Conservation (phyloP, 768 basidiomycete species). For the Trametes cingulata region DNA sequence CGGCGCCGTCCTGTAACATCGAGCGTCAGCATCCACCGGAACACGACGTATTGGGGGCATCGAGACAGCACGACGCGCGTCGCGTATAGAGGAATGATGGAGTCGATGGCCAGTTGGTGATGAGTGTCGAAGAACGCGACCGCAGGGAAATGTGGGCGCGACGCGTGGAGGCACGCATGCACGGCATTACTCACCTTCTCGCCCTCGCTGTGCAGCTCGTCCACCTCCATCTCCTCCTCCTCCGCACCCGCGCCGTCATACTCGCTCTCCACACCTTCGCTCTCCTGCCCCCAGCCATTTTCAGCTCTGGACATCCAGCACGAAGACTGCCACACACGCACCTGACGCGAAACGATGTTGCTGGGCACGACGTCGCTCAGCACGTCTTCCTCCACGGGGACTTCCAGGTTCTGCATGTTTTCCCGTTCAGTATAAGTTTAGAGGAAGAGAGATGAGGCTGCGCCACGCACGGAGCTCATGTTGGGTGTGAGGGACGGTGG, state of each 20-base stretch:
- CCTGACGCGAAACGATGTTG: slow-evolving; percentile 89
- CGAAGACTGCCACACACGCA: slow-evolving; percentile 35
- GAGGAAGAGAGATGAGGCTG: not conserved
- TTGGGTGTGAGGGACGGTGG: slow-evolving; percentile 7
- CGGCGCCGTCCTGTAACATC: slow-evolving; percentile 34
- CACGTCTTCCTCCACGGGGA: slow-evolving; percentile 68
- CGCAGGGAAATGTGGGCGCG: slow-evolving; percentile 17
- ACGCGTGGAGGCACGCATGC: slow-evolving; percentile 1
- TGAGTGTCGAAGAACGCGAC: not conserved
- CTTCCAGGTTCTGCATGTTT: slow-evolving; percentile 11
- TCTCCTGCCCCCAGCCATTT: slow-evolving; percentile 39
- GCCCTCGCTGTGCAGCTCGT: slow-evolving; percentile 42
- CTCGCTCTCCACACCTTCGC: slow-evolving; percentile 76
- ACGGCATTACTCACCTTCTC: slow-evolving; percentile 51
- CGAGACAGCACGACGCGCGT: not conserved
- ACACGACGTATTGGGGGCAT: not conserved
- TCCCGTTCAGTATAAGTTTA: not conserved
- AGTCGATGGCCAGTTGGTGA: too few relatives aligned
- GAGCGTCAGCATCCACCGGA: slow-evolving; percentile 10
- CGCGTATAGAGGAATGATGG: too few relatives aligned
- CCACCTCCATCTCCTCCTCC: slow-evolving; percentile 33
- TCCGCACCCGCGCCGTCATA: slow-evolving; percentile 54
- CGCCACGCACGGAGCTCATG: slow-evolving; percentile 14
- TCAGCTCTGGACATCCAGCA: not conserved
- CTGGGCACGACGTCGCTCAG: slow-evolving; percentile 89